Conservation (phyloP, 2,329 filamentous ascomycete genomes). For the Fusarium secorum region DNA sequence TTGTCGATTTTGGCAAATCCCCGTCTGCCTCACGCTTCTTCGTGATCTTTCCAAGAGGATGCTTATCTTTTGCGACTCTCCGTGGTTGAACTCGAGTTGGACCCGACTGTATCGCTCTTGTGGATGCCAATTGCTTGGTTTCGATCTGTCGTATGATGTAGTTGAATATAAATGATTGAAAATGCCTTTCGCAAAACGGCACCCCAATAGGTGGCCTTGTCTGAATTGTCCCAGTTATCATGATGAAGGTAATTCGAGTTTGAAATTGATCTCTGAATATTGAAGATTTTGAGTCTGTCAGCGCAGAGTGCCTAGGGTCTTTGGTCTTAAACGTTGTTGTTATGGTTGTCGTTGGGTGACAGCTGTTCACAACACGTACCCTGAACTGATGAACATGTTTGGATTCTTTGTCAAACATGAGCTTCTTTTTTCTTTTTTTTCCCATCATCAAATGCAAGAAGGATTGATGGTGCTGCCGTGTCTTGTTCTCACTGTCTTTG, state of each 20-base stretch:
- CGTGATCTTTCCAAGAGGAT: not conserved
- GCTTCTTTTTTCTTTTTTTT: not conserved
- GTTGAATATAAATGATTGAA: not conserved
- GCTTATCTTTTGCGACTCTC: slow-evolving; percentile 20
- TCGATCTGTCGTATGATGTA: not conserved
- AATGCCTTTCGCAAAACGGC: slow-evolving; percentile 14
- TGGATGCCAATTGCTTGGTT: not conserved
- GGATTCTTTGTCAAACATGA: not conserved
- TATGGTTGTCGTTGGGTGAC: not conserved
- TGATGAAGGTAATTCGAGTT: not conserved
- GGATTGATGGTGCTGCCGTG: not conserved
- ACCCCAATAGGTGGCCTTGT: not conserved
- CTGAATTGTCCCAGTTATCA: not conserved
- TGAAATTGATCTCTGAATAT: not conserved
- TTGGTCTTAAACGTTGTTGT: not conserved
- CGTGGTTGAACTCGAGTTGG: slow-evolving; percentile 12
- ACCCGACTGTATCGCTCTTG: not conserved
- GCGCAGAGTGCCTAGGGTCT: not conserved
- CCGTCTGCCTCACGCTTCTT: not conserved
- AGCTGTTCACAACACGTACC: not conserved
- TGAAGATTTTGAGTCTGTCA: not conserved
- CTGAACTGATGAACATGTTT: not conserved
- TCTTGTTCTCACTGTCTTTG: not conserved
- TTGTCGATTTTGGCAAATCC: rapidly evolving
- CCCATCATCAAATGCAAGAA: not conserved